Evolutionary conservation across 176 grass and related monocot species (phyloP), one percentile per base, ranked within the genome.

Genomic region (Metroxylon sagu): DNA sequence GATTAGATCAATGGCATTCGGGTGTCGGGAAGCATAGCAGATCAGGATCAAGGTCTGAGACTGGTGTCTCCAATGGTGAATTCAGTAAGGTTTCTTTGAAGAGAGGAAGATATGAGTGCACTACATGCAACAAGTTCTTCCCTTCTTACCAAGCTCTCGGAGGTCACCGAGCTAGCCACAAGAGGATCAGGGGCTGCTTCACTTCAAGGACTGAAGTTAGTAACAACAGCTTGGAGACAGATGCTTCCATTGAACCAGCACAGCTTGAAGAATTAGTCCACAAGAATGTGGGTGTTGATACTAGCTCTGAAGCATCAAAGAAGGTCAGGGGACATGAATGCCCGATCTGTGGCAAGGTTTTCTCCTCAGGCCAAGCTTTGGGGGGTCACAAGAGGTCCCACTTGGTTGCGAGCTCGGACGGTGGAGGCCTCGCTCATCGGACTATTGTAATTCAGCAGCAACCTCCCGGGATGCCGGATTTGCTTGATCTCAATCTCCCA

Each of bases 101-200:
- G 60, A 49, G 14, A 49, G 48, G 18, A 6, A 18, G 30, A 48
- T 69, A 57, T 7, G 12, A 57, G 5, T 69, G 67, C 4, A 12
- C 18, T 57, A 16, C 29, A 26, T 69, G 67, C 18, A 69, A 49
- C 67, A 57, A 49, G 54, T 48, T 54, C 19, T 69, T 69, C 54
- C 53, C 12, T 26, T 69, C 67, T 27, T 69, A 69, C 54, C 67
- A 69, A 27, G 53, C 67, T 16, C 31, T 69, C 15, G 67, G 67
- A 58, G 67, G 67, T 39, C 67, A 69, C 35, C 67, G 67, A 4
- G 54, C 67, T 4, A 69, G 54, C 53, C 67, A 57, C 14, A 69
- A 43, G 29, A 56, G 67, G 31, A 57, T 57, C 18, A 69, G 58
- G 10, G 67, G 30, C 5, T 57, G 19, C 28, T 17, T 19, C 17